Evolutionary conservation across 352 stramenopile species (phyloP), one percentile per base, ranked within the genome.

Genomic region (Aphanomyces invadans): DNA sequence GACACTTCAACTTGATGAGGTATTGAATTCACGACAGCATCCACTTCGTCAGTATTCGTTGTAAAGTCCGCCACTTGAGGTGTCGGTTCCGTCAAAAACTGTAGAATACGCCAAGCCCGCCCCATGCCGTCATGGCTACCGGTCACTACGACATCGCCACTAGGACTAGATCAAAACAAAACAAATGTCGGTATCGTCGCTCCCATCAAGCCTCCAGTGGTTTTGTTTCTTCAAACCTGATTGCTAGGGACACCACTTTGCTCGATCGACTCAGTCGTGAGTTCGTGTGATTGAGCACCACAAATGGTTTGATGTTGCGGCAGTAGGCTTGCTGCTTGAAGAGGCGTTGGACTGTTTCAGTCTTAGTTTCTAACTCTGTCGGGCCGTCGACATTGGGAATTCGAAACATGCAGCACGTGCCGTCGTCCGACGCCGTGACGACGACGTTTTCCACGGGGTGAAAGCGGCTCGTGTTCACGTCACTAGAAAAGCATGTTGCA

Each of bases 121-220:
- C 80, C 89, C 17, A 97, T 83, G 48, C 90, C 93, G 78, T 98
- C 95, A 74, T 98, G 89, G 5, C 88, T 89, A 4, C 94, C 95
- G 29, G 95, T 97, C 3, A 89, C 88, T 55, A 98, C 87, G 66
- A 76, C 97, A 74, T 76, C 84, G 72, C 73, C 94, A 76, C 65
- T 95, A 32, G 69, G 90, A 83, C 79, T 92, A 80, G n/a, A 5
- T 26, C 44, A 23, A 52, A 17, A 78, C 32, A 31, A 38, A 39
- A 38, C 42, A 55, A 64, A 25, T 54, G 29, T 1, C 25, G 25
- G 26, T n/a, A n/a, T n/a, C n/a, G n/a, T n/a, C n/a, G n/a, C n/a
- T n/a, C n/a, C n/a, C n/a, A n/a, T n/a, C n/a, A n/a, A n/a, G n/a
- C n/a, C n/a, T n/a, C n/a, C n/a, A n/a, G n/a, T n/a, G n/a, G n/a